Base-by-base conservation (phyloP, 2,329 filamentous ascomycete genomes). In the Ophiostoma piceae region DNA sequence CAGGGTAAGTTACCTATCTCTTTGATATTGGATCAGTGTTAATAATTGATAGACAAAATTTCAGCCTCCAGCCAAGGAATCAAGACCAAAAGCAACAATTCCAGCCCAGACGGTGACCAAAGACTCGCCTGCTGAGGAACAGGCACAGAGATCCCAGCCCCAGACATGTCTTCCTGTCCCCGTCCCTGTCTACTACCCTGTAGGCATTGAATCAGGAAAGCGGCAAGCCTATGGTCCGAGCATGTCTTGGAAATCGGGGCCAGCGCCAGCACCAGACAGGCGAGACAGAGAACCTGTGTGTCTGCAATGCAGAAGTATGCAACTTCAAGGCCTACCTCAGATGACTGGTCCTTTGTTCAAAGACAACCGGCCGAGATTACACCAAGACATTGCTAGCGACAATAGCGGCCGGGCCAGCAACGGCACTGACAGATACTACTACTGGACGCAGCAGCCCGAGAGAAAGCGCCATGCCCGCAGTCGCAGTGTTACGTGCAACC, bases 371-470 rank as follows among this genome's bases (percentile, higher is more conserved):
- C 57, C 57, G 12, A 16, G 12, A 22, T 22, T 35, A 29, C 14
- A 35, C 29, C 57, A 62, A 19, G 57, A 62, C 26, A 62, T 6
- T 62, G 57, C 57, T 62, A 62, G 57, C 57, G 26, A 62, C 57
- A 57, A n/a, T 57, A 57, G 51, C 11, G 51, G 51, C 22, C n/a
- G 51, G 51, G 51, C 51, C 51, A 57, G 51, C 22, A 26, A 57
- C 26, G 29, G 35, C 29, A 19, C 29, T 19, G 26, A 19, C 57
- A 35, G 7, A 32, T 62, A 32, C 57, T 62, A 62, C 29, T 35
- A 62, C 57, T 62, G 57, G 57, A 35, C 57, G 1, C 57, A 32
- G 6, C 6, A 32, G 26, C 26, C 57, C 29, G 29, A 64, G 57
- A 64, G 29, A 12, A 64, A 32, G 57, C 57, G 22, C 14, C 57